phyloP scores from a whole-genome alignment of 129 eudicot species.

The Arctium lappa region DNA sequence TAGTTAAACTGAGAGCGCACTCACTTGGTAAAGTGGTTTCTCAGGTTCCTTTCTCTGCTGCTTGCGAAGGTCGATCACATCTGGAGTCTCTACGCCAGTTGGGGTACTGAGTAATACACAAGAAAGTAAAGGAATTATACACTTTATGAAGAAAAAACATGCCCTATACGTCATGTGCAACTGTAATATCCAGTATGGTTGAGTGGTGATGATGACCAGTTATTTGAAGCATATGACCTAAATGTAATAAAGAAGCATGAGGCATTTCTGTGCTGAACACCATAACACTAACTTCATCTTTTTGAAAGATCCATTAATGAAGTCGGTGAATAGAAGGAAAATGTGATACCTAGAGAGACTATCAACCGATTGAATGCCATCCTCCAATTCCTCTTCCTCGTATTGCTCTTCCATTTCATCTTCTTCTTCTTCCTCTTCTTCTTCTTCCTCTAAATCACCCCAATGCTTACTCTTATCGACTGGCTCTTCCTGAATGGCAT shows the following conservation, averaged over 20 bases:
- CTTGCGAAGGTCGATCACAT: conserved; percentile 96
- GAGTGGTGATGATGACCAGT: neutral
- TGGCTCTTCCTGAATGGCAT: conserved; percentile 80
- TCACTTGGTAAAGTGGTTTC: conserved; percentile 91
- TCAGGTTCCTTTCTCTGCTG: conserved; percentile 99
- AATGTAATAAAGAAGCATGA: no score
- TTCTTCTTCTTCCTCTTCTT: conserved; percentile 90
- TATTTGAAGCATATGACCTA: neutral
- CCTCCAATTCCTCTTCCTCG: conserved; percentile 85
- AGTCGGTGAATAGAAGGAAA: neutral
- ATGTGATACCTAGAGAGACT: conserved; percentile 73
- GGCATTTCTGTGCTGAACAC: neutral
- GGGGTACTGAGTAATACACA: conserved; percentile 58
- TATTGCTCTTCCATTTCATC: conserved; percentile 78
- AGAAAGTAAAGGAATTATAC: neutral
- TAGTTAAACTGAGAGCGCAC: conserved; percentile 3
- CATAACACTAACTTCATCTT: neutral
- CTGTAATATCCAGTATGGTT: neutral
- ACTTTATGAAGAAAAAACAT: neutral
- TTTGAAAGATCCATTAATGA: neutral
- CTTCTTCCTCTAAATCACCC: conserved; percentile 96
- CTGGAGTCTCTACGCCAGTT: conserved; percentile 98
- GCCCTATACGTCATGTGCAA: neutral
- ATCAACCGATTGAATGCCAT: conserved; percentile 90
- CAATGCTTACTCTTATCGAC: conserved; percentile 91